phyloP scores from a whole-genome alignment of 352 stramenopile species.

The Pythium periplocum region DNA sequence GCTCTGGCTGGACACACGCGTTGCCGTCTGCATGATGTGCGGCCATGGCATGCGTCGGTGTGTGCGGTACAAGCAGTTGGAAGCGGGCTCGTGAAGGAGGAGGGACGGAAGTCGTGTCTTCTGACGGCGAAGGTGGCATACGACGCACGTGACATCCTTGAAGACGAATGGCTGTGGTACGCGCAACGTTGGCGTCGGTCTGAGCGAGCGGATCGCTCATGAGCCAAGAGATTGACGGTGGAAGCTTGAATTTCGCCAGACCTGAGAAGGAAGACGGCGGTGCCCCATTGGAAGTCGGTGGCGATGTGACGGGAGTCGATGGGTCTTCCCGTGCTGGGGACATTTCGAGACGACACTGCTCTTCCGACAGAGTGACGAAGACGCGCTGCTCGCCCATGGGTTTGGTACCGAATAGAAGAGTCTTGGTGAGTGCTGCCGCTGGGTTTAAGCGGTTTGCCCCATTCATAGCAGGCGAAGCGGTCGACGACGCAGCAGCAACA shows the following conservation, averaged over 20 bases:
- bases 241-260: conserved; percentile 32
- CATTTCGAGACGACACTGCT: conserved; percentile 55
- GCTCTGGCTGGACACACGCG: conserved; percentile 1
- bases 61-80: conserved; percentile 16
- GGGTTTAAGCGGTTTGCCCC: conserved; percentile 1
- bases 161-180: conserved; percentile 24
- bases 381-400: conserved; percentile 25
- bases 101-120: not conserved
- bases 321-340: conserved; percentile 21
- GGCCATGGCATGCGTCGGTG: not conserved
- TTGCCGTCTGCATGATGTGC: not conserved
- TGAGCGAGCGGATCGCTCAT: conserved; percentile 34
- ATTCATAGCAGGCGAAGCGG: too few species aligned
- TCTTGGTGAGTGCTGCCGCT: conserved; percentile 10
- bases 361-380: conserved; percentile 52
- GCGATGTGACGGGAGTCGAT: not conserved
- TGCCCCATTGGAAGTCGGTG: not conserved
- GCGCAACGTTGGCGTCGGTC: not conserved
- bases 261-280: conserved; percentile 8
- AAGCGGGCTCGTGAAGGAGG: conserved; percentile 6
- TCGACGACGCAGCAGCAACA: conserved; percentile 10
- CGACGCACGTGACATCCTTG: conserved; percentile 48
- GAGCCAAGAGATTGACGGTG: conserved; percentile 50
- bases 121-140: conserved; percentile 7
- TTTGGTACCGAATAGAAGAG: conserved; percentile 10